phyloP scores from a whole-genome alignment of 1,139 yeast genomes.

The Lodderomyces oxycetoniae region DNA sequence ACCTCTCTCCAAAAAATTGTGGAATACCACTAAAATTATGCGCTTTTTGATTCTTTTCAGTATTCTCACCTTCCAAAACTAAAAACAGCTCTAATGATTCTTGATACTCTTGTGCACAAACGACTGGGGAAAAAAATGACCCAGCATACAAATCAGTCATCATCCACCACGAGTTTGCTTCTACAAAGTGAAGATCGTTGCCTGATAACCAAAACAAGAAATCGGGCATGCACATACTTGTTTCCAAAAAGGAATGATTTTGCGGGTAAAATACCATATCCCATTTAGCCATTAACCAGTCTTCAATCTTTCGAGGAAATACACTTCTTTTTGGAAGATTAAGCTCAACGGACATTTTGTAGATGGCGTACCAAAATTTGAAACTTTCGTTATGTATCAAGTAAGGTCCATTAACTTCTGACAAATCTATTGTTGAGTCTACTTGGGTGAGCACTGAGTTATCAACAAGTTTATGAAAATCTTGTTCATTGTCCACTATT shows the following conservation, averaged over 20 bases:
- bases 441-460: constrained; percentile 39
- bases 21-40: not conserved
- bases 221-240: constrained; percentile 18
- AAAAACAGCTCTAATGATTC: too few species aligned
- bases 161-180: too few species aligned
- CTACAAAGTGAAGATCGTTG: constrained; percentile 3
- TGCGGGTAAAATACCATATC: constrained; percentile 12
- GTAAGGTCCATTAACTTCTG: constrained; percentile 59
- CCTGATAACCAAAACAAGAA: constrained; percentile 45
- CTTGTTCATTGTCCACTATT: constrained; percentile 12
- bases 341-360: constrained; percentile 30
- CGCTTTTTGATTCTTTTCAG: too few species aligned
- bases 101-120: too few species aligned
- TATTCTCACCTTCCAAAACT: too few species aligned
- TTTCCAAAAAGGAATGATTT: constrained; percentile 1
- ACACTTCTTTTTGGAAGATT: constrained; percentile 19
- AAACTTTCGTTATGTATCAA: constrained; percentile 42
- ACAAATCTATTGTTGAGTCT: constrained; percentile 45
- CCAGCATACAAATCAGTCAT: too few species aligned
- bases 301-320: constrained; percentile 25
- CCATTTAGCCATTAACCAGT: constrained; percentile 51
- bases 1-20: not conserved
- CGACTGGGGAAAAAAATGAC: too few species aligned
- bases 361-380: constrained; percentile 48
- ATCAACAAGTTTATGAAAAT: constrained; percentile 25